phyloP scores from a whole-genome alignment of 257 asterid genomes.

The Hygrophila difformis region DNA sequence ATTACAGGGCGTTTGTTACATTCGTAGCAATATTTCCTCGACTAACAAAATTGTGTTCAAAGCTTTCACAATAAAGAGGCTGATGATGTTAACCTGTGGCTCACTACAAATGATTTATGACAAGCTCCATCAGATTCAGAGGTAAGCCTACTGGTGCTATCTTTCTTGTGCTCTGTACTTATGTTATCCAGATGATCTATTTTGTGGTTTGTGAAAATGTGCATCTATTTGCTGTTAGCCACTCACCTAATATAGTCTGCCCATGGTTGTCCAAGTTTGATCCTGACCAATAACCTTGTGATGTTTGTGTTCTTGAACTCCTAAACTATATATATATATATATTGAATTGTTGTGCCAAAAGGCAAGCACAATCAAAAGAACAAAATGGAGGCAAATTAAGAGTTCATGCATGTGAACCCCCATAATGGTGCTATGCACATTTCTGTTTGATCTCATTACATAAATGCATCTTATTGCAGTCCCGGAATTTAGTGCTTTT shows the following conservation, averaged over 20 bases:
- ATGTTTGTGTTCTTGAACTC: neutral
- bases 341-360: no score
- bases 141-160: slow-evolving; percentile 16
- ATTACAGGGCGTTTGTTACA: slow-evolving; percentile 21
- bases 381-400: no score
- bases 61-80: slow-evolving; percentile 17
- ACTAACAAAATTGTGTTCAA: slow-evolving; percentile 3
- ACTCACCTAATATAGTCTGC: neutral
- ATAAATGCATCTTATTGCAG: neutral
- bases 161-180: neutral
- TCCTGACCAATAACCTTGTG: neutral
- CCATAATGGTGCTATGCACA: no score
- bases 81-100: slow-evolving; percentile 5
- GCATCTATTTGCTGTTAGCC: neutral
- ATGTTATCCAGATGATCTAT: neutral
- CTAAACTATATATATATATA: neutral
- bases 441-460: neutral
- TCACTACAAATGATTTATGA: slow-evolving; percentile 10
- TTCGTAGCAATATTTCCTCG: slow-evolving; percentile 10
- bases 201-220: neutral
- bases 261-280: neutral
- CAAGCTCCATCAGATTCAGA: slow-evolving; percentile 15
- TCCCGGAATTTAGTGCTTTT: no score
- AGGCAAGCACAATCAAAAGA: no score
- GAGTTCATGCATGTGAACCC: no score